phyloP scores from a whole-genome alignment of 2,329 filamentous ascomycete genomes.

The Parastagonospora nodorum region DNA sequence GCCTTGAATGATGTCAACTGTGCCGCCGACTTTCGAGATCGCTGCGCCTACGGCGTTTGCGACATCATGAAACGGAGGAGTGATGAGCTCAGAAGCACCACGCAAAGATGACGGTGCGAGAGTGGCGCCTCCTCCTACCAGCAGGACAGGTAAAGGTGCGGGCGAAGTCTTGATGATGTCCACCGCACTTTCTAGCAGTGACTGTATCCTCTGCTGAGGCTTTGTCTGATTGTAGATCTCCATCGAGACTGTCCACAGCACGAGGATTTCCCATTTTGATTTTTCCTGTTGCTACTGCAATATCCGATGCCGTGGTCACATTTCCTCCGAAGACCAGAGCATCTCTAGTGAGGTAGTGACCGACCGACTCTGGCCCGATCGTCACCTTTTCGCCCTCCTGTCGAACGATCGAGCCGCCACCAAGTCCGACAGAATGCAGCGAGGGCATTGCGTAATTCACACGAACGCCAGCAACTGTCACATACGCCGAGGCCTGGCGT shows the following conservation, averaged over 20 bases:
- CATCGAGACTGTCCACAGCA: not conserved
- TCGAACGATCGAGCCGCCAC: constrained; percentile 55
- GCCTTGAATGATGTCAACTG: constrained; percentile 55
- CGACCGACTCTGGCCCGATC: constrained; percentile 64
- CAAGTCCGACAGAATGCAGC: constrained; percentile 61
- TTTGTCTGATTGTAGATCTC: not conserved
- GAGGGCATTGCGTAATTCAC: constrained; percentile 56
- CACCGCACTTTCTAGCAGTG: constrained; percentile 57
- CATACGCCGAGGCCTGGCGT: constrained; percentile 64
- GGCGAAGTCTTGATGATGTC: constrained; percentile 63
- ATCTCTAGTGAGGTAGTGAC: constrained; percentile 55
- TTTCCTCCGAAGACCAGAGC: constrained; percentile 60
- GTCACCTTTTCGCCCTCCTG: constrained; percentile 36
- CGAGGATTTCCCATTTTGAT: constrained; percentile 27
- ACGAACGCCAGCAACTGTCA: constrained; percentile 64
- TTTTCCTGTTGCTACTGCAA: constrained; percentile 40
- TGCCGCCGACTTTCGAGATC: constrained; percentile 60
- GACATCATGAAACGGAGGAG: constrained; percentile 59
- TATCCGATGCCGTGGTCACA: constrained; percentile 55
- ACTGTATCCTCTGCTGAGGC: constrained; percentile 46
- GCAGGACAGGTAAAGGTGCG: constrained; percentile 57
- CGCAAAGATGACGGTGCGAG: constrained; percentile 55
- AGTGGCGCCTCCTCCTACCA: constrained; percentile 64
- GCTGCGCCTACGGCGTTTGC: constrained; percentile 67
- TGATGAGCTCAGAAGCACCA: constrained; percentile 57